Evolutionary conservation across 2,329 filamentous ascomycete species (phyloP), one percentile per base, ranked within the genome.

Genomic region (Emmonsia crescens): DNA sequence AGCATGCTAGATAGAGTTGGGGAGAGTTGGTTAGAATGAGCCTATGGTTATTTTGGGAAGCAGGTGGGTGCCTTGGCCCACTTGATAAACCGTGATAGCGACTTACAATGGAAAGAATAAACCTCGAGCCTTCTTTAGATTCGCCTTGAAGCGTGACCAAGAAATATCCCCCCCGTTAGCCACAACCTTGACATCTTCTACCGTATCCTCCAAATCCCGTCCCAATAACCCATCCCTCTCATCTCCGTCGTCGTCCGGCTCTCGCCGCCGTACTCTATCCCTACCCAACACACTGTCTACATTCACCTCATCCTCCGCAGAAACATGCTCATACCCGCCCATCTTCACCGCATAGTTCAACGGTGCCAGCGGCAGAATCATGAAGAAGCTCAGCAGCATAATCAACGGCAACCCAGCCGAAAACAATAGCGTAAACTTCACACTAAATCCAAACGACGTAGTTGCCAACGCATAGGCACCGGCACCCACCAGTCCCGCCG

Each of bases 391-490:
- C 59, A 89, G 63, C 27, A 96, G 79, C 76, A 97, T 96, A 62
- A 95, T 78, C 12, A 83, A 79, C 0, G 93, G 94, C 60, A 97
- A 76, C 67, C 87, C 87, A 0, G 92, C 89, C 42, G 89, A 91
- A 19, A 86, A 83, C 46, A 96, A 76, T 66, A 97, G 74, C 64
- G 88, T 95, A 29, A 81, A 81, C 68, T 83, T 83, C 51, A 96
- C 89, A 59, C 83, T 85, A 65, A 96, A 82, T 0, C 85, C 85
- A 61, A 95, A 78, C 70, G 87, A 89, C 38, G 89, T 92, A 0
- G 93, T 97, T 62, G 94, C 82, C 56, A 93, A 71, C 8, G 95
- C 89, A 75, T 97, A 99, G 16, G 93, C 80, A 0, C 91, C 91
- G 0, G 93, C 91, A 5, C 94, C 94, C 0, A 93, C 80, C 62